These are phyloP conservation scores for Boletus coccyginus DNA, from an alignment of 768 basidiomycete species.

Conservation along the genomic window DNA sequence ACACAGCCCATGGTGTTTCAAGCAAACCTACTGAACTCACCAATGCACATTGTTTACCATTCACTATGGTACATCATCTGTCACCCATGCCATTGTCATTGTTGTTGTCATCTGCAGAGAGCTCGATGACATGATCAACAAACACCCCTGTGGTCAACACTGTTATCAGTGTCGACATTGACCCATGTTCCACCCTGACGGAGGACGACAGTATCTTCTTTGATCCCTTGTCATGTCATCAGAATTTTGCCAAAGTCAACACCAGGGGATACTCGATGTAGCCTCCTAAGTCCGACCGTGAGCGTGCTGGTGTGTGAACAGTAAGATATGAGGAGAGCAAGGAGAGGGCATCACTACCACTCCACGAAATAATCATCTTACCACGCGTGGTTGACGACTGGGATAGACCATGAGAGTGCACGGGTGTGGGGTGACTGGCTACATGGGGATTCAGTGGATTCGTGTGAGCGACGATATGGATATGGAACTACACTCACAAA, in stretches of 20 bases:
- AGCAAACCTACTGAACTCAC: background rate
- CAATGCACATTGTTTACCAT: background rate
- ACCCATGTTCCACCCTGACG: background rate
- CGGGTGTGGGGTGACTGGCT: conserved; percentile 52
- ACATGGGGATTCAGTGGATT: background rate
- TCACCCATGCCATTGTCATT: background rate
- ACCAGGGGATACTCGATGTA: conserved; percentile 70
- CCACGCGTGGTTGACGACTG: conserved; percentile 88
- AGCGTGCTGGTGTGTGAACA: conserved; percentile 36
- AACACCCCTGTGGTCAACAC: conserved; percentile 9
- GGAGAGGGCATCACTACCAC: conserved; percentile 47
- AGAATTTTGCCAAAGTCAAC: conserved; percentile 57
- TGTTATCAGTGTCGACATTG: background rate
- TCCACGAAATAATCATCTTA: conserved; percentile 84
- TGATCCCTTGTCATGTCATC: conserved; percentile 16
- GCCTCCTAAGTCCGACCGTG: conserved; percentile 56
- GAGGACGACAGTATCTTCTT: conserved; percentile 8
- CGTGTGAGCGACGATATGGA: background rate
- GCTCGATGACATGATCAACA: conserved; percentile 22
- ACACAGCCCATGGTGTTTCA: background rate
- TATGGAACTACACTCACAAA: conserved; percentile 48
- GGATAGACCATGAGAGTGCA: conserved; percentile 77
- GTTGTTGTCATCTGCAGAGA: conserved; percentile 16
- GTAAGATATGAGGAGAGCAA: background rate
- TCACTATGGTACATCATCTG: background rate